phyloP scores from a whole-genome alignment of 1,284 basidiomycete genomes.

The Cutaneotrichosporon curvatum region DNA sequence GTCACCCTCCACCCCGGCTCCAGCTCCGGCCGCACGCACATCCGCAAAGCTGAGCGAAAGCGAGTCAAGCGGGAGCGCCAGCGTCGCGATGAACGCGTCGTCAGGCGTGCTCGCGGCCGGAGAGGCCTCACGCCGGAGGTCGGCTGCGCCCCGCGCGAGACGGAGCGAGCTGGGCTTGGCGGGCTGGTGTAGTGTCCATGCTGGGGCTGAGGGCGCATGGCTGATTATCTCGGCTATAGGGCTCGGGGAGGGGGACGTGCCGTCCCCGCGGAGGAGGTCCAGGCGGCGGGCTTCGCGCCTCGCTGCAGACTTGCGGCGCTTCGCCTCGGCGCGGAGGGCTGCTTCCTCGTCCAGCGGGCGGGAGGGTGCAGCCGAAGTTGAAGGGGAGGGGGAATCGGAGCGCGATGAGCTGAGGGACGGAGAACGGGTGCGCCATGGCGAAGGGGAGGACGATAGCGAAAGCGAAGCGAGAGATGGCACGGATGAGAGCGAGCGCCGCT shows the following conservation, averaged over 20 bases:
- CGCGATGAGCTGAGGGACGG: too few relatives aligned
- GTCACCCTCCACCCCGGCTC: background rate
- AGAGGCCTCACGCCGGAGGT: background rate
- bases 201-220: constrained; percentile 4
- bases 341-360: background rate
- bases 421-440: too few relatives aligned
- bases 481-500: too few relatives aligned
- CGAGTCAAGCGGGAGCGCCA: constrained; percentile 38
- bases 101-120: constrained; percentile 6
- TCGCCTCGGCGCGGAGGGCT: constrained; percentile 19
- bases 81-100: constrained; percentile 24
- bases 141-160: constrained; percentile 11
- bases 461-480: too few relatives aligned
- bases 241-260: constrained; percentile 18
- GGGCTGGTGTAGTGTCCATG: constrained; percentile 6
- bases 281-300: constrained; percentile 32
- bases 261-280: constrained; percentile 42
- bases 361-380: background rate
- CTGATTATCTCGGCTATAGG: constrained; percentile 14
- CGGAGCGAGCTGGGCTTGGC: constrained; percentile 14
- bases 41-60: constrained; percentile 42
- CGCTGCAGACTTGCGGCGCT: constrained; percentile 25
- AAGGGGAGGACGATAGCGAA: too few relatives aligned
- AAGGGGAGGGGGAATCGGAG: background rate
- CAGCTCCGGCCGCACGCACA: constrained; percentile 17